Evolutionary conservation across 768 basidiomycete genomes (phyloP), one percentile per base, ranked within the genome.

Genomic region (Russula olivacea): DNA sequence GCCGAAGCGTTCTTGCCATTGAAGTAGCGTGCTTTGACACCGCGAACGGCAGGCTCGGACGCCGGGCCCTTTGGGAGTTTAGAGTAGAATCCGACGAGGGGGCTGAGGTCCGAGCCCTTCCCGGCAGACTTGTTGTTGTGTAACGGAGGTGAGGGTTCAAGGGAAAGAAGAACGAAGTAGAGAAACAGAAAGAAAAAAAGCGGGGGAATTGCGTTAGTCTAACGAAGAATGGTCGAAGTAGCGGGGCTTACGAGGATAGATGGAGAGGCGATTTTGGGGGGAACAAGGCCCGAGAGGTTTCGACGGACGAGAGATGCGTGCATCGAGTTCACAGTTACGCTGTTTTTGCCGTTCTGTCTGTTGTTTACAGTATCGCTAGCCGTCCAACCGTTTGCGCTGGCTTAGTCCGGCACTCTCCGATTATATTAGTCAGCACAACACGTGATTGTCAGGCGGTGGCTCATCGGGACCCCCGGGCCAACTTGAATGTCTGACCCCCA

Each of bases 211-310:
- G 10, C 12, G 28, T 30, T 32, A 25, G 25, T n/a, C n/a, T n/a
- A n/a, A 50, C 9, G 49, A n/a, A 19, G 30, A 30, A 30, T 30
- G 30, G 30, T 30, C 30, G 30, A 30, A 30, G 30, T 6, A 30
- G 30, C 30, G 6, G 30, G 30, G 30, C 30, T 69, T 75, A 96
- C 93, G 63, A 97, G 86, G 68, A 91, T 86, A 56, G 84, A 82
- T 1, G 94, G 93, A 11, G 93, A 91, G 60, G 95, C 94, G 72
- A 98, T 88, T 80, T 98, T 98, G 55, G 95, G 95, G 45, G 95
- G 95, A 69, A 97, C 85, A 61, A 97, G 82, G 59, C 86, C 84
- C 64, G 83, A 83, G 68, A 98, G 86, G 73, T 89, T 85, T 72
- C 91, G 89, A 74, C 91, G 88, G 75, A 87, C 79, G 77, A 91